Base-by-base conservation (phyloP, 768 basidiomycete species). In the Panaeolus cyanescens region DNA sequence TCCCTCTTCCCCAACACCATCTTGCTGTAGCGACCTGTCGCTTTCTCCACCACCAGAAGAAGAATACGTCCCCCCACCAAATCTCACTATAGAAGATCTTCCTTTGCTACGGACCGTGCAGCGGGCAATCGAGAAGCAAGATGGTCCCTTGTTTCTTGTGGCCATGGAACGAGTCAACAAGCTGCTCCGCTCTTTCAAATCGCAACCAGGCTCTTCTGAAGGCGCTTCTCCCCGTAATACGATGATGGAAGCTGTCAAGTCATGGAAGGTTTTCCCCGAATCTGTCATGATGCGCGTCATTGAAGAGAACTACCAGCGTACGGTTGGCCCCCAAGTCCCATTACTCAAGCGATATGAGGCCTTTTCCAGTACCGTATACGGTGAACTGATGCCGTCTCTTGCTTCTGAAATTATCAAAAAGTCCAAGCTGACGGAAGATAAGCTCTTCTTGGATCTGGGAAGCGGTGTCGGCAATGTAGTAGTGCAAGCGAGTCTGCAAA, bases 241-340 rank as follows among this genome's bases (percentile, higher is more conserved):
- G 1, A 71, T 92, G 13, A 83, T 77, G 69, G 71, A 77, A 19
- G 71, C 74, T 1, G 77, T 87, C 5, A 72, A 77, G 36, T 67
- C 74, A 0, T 91, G 89, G 89, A 75, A 68, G 1, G 87, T 85
- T 3, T 70, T 95, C 28, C 90, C 88, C 0, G 79, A 85, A 53
- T 80, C 83, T 32, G 83, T 95, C 2, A 78, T 91, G 60, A 81
- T 87, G 77, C 87, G 90, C 39, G 84, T 96, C 54, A 81, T 92
- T 56, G 94, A 95, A 42, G 95, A 98, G 78, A 92, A 89, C 34
- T 99, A 99, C 69, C 94, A 98, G 69, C 86, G 97, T 28, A 86
- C 88, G 17, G 95, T 98, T 1, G 96, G 96, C 5, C 97, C 97
- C 0, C 86, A 92, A 67, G 86, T 95, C n/a, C 85, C 86, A 56